These are phyloP conservation scores for Lenzites betulinus DNA, from an alignment of 768 basidiomycete genomes.

Conservation along the genomic window DNA sequence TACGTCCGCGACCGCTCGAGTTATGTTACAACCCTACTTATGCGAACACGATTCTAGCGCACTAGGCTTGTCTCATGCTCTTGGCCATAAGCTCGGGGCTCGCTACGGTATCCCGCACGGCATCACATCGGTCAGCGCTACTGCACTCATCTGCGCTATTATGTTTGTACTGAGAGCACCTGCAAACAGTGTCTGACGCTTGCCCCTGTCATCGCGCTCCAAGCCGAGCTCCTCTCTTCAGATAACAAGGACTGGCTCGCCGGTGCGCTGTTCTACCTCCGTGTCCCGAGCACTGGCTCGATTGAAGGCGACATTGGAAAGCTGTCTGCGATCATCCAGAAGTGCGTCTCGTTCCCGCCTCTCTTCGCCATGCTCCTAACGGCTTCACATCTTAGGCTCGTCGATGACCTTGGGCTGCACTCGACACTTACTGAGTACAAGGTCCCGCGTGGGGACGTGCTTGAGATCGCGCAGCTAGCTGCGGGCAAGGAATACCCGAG, in stretches of 20 bases:
- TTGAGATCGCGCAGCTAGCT: conserved; percentile 52
- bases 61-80: conserved; percentile 73
- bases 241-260: conserved; percentile 66
- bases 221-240: conserved; percentile 57
- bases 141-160: background rate
- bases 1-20: conserved; percentile 23
- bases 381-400: conserved; percentile 45
- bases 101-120: conserved; percentile 78
- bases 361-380: background rate
- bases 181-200: conserved; percentile 80
- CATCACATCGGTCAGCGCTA: conserved; percentile 67
- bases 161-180: no score
- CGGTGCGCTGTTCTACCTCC: conserved; percentile 56
- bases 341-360: conserved; percentile 42
- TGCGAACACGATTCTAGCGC: conserved; percentile 40
- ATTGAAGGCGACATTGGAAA: conserved; percentile 61
- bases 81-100: conserved; percentile 76
- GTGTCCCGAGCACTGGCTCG: conserved; percentile 61
- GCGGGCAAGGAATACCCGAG: conserved; percentile 42
- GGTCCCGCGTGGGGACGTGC: conserved; percentile 58
- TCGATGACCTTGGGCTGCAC: conserved; percentile 58
- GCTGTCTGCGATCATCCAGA: conserved; percentile 54
- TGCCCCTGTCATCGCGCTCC: conserved; percentile 59
- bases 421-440: conserved; percentile 61
- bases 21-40: background rate